These are phyloP conservation scores for Fusarium xylarioides DNA, from an alignment of 2,329 filamentous ascomycete species.

Conservation along the genomic window DNA sequence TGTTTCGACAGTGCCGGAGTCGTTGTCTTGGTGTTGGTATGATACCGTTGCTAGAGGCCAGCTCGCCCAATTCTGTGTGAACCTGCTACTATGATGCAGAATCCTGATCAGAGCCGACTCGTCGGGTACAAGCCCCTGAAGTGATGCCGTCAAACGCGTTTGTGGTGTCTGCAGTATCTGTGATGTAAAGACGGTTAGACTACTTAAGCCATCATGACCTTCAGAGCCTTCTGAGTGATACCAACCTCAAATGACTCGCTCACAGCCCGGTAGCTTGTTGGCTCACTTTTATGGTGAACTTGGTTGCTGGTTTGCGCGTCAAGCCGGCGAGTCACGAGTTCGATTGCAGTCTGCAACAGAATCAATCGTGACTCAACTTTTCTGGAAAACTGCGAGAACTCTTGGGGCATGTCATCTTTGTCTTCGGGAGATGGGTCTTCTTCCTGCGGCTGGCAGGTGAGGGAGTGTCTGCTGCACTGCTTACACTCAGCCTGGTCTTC, in stretches of 20 bases:
- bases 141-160: not conserved
- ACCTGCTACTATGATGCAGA: slow-evolving; percentile 21
- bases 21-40: not conserved
- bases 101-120: not conserved
- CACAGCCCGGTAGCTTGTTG: not conserved
- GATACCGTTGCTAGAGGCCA: slow-evolving; percentile 7
- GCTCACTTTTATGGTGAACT: not conserved
- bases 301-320: not conserved
- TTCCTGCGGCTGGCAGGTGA: slow-evolving; percentile 56
- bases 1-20: not conserved
- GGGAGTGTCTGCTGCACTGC: slow-evolving; percentile 56
- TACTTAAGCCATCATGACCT: not conserved
- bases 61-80: slow-evolving; percentile 26
- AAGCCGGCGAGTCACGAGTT: not conserved
- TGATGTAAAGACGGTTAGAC: not conserved
- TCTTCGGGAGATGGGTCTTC: not conserved
- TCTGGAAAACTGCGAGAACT: not conserved
- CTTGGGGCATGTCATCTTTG: not conserved
- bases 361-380: slow-evolving; percentile 16
- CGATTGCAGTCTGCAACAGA: slow-evolving; percentile 10
- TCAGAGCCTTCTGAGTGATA: not conserved
- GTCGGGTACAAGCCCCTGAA: not conserved
- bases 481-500: slow-evolving; percentile 50
- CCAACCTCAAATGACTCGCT: not conserved
- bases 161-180: not conserved